Conservation (phyloP, 805 yeast genomes). For the Nematodospora valgi region DNA sequence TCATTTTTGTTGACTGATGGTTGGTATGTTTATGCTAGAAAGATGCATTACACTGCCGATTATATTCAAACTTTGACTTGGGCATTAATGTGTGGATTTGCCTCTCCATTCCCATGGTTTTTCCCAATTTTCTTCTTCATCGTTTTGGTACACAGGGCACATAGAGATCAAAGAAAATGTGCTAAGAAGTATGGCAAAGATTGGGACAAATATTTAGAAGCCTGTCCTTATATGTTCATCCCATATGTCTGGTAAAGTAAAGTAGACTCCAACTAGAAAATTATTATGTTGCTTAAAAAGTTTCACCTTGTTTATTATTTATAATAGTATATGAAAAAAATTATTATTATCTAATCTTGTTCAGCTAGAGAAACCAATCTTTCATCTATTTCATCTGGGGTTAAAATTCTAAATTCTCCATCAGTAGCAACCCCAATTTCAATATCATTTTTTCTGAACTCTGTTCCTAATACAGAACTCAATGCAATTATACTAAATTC, state of each 20-base stretch:
- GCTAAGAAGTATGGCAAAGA: conserved; percentile 86
- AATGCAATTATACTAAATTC: conserved; percentile 86
- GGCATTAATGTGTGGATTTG: conserved; percentile 88
- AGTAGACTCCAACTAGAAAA: too few relatives aligned
- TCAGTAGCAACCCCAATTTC: conserved; percentile 88
- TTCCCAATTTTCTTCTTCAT: conserved; percentile 87
- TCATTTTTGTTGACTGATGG: conserved; percentile 86
- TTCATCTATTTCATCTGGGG: conserved; percentile 90
- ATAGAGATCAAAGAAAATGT: conserved; percentile 85
- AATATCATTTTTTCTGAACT: conserved; percentile 87
- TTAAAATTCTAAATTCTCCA: conserved; percentile 67
- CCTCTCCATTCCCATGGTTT: conserved; percentile 92
- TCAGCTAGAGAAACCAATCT: conserved; percentile 93
- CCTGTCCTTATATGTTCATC: conserved; percentile 88
- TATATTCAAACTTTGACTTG: conserved; percentile 83
- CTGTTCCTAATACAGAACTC: conserved; percentile 85
- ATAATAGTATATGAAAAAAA: background rate
- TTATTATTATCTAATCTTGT: conserved; percentile 56
- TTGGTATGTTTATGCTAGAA: conserved; percentile 92
- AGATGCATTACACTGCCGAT: conserved; percentile 94
- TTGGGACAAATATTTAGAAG: conserved; percentile 82
- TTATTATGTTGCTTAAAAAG: background rate
- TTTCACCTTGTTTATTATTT: background rate
- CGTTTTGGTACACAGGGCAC: conserved; percentile 84
- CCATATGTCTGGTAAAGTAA: conserved; percentile 67